These are phyloP conservation scores for Silene vulgaris DNA, from an alignment of 179 eudicot genomes.

Conservation along the genomic window DNA sequence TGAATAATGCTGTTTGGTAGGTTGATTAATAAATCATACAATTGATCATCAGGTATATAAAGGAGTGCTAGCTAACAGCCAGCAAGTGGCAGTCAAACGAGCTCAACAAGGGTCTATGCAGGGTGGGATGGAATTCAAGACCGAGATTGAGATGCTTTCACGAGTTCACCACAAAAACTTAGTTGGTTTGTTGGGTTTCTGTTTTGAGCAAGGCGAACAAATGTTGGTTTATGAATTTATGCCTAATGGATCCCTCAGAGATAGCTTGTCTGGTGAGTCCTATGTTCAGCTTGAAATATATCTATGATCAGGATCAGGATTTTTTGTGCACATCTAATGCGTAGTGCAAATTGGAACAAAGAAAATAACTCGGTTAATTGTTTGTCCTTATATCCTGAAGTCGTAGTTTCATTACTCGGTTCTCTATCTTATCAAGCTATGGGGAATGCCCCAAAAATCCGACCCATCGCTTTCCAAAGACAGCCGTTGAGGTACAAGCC, in stretches of 20 bases:
- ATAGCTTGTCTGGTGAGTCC: slow-evolving; percentile 61
- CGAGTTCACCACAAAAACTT: slow-evolving; percentile 91
- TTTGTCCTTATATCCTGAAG: not conserved
- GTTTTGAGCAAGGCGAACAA: slow-evolving; percentile 80
- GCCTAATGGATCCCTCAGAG: slow-evolving; percentile 77
- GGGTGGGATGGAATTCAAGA: slow-evolving; percentile 85
- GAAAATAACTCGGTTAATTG: not conserved
- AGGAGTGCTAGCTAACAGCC: slow-evolving; percentile 63
- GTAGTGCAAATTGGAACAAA: not conserved
- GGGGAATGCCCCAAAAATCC: not conserved
- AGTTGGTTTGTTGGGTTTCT: slow-evolving; percentile 77
- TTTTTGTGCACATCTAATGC: no score
- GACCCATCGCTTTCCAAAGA: not conserved
- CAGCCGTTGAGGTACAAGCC: not conserved
- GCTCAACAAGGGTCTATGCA: slow-evolving; percentile 81
- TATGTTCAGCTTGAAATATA: not conserved
- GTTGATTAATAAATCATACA: not conserved
- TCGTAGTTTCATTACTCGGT: not conserved
- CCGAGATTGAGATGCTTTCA: slow-evolving; percentile 90
- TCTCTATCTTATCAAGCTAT: not conserved
- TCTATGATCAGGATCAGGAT: not conserved
- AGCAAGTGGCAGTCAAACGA: slow-evolving; percentile 67
- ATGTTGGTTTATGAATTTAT: slow-evolving; percentile 80
- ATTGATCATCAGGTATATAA: slow-evolving; percentile 53
- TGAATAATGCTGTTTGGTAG: not conserved